Evolutionary conservation across 2,329 filamentous ascomycete species (phyloP).

Genomic region (Colletotrichum coccodes): DNA sequence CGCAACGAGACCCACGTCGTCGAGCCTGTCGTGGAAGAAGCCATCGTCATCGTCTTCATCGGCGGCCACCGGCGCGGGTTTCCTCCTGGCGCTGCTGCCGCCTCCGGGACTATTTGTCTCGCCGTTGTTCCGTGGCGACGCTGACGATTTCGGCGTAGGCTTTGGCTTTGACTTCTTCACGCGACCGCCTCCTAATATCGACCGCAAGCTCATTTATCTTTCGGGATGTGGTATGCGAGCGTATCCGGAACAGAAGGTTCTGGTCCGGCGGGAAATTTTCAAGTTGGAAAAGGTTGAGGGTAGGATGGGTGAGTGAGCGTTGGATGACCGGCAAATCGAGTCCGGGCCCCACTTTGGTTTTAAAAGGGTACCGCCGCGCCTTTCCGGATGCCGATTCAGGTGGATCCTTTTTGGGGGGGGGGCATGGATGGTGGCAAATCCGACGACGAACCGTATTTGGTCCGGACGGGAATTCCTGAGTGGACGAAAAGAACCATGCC

Average conservation of each 20-base stretch:
- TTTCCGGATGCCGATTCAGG: conserved; percentile 22
- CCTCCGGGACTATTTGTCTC: conserved; percentile 12
- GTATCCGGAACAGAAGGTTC: neutral
- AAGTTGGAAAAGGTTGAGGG: neutral
- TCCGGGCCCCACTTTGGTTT: conserved; percentile 18
- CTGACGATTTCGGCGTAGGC: conserved; percentile 33
- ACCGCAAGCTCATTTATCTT: conserved; percentile 42
- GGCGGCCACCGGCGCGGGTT: neutral
- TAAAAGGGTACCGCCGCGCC: conserved; percentile 15
- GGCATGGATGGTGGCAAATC: conserved; percentile 24
- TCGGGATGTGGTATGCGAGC: neutral
- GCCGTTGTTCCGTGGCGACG: conserved; percentile 39
- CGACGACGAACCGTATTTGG: neutral
- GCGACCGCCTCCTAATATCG: conserved; percentile 50
- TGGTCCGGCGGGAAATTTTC: neutral
- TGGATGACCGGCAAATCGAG: conserved; percentile 5
- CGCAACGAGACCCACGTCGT: conserved; percentile 68
- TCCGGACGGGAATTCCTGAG: neutral
- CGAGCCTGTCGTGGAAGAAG: conserved; percentile 59
- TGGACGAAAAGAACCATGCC: no score
- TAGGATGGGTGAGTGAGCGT: neutral
- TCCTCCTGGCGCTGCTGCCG: conserved; percentile 28
- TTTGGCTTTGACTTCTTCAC: conserved; percentile 43
- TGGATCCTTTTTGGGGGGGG: neutral
- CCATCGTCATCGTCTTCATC: conserved; percentile 32